phyloP scores from a whole-genome alignment of 2,329 filamentous ascomycete genomes.

The Stemphylium vesicarium region DNA sequence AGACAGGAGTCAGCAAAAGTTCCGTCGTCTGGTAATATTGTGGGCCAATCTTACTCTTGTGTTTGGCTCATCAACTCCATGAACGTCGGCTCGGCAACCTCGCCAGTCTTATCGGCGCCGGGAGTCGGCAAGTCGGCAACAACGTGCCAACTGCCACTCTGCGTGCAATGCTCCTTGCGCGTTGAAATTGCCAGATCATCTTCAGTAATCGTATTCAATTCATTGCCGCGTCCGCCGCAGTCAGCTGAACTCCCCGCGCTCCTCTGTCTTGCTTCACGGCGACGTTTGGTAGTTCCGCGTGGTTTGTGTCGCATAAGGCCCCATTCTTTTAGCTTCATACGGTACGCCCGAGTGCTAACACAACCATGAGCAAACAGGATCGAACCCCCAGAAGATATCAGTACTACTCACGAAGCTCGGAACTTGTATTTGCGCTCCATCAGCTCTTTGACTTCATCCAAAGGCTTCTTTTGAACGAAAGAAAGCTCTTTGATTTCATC shows the following conservation, averaged over 20 bases:
- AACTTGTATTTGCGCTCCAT: constrained; percentile 45
- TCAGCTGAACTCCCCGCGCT: constrained; percentile 1
- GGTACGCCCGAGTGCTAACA: constrained; percentile 44
- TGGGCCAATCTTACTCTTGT: constrained; percentile 10
- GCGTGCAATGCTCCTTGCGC: neutral
- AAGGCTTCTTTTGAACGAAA: constrained; percentile 40
- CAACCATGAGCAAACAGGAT: constrained; percentile 1
- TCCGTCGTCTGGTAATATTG: neutral
- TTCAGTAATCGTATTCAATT: constrained; percentile 11
- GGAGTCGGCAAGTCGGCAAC: constrained; percentile 3
- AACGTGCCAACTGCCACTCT: constrained; percentile 16
- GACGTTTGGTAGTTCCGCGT: constrained; percentile 8
- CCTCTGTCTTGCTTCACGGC: neutral
- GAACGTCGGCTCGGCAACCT: constrained; percentile 15
- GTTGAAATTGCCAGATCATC: neutral
- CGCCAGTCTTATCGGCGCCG: neutral
- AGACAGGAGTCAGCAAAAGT: neutral
- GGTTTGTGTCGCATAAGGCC: constrained; percentile 37
- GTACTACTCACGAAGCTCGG: constrained; percentile 41
- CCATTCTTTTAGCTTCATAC: constrained; percentile 49
- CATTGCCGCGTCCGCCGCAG: constrained; percentile 10
- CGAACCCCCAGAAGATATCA: neutral
- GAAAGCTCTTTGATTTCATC: constrained; percentile 43
- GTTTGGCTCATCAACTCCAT: constrained; percentile 16
- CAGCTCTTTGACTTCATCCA: constrained; percentile 42